Evolutionary conservation across 2,329 filamentous ascomycete species (phyloP).

Genomic region (Fusarium papillatum): DNA sequence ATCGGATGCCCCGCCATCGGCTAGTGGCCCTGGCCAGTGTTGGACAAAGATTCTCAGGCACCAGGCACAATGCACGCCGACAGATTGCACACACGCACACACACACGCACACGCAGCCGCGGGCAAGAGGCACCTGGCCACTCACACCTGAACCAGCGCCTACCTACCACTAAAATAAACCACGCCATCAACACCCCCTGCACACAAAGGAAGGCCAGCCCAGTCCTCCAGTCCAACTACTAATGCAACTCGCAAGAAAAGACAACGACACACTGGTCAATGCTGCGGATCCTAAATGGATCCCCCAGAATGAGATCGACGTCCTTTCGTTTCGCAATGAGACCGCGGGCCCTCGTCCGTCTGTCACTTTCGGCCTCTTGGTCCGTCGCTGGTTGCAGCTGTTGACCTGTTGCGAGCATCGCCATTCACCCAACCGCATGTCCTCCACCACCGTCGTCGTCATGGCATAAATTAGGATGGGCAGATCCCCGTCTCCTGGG

Average conservation of each 20-base stretch:
- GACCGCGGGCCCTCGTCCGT: constrained; percentile 1
- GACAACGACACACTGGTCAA: constrained; percentile 3
- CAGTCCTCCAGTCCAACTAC: neutral
- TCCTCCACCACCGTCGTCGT: constrained; percentile 21
- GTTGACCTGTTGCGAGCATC: constrained; percentile 19
- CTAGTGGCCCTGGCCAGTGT: constrained; percentile 5
- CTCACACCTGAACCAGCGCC: constrained; percentile 20
- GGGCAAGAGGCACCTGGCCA: constrained; percentile 6
- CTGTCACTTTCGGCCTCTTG: constrained; percentile 24
- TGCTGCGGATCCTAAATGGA: constrained; percentile 3
- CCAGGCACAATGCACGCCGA: constrained; percentile 10
- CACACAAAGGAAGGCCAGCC: neutral
- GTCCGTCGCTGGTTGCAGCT: constrained; percentile 25
- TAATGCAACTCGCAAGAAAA: constrained; percentile 1
- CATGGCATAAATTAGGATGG: constrained; percentile 40
- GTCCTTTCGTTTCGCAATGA: constrained; percentile 22
- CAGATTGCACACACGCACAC: constrained; percentile 7
- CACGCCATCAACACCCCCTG: constrained; percentile 6
- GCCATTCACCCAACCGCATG: constrained; percentile 20
- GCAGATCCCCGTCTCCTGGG: constrained; percentile 29
- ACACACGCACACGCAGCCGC: neutral
- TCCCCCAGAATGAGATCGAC: constrained; percentile 35
- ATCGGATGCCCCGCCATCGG: constrained; percentile 20
- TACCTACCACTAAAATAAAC: constrained; percentile 23
- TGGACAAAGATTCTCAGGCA: constrained; percentile 14